phyloP scores from a whole-genome alignment of 2,329 filamentous ascomycete species.

The Trichoderma atrobrunneum region DNA sequence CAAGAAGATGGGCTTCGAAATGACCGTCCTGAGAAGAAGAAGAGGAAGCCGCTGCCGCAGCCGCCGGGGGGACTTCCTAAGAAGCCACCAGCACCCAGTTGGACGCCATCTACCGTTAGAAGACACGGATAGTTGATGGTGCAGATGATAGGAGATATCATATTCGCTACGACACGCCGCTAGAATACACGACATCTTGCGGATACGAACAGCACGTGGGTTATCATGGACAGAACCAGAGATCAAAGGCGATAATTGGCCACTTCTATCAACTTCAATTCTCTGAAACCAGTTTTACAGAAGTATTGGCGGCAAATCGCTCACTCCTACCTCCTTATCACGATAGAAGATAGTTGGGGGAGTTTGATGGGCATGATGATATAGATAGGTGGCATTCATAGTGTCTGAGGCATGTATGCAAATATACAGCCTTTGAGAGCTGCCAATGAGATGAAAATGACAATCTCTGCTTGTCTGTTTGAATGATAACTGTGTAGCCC shows the following conservation, averaged over 20 bases:
- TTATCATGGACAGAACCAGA: neutral
- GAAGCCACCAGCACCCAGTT: neutral
- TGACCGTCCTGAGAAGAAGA: neutral
- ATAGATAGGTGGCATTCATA: neutral
- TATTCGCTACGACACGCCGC: neutral
- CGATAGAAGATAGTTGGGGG: neutral
- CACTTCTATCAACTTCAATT: neutral
- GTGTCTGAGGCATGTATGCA: neutral
- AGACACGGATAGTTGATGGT: neutral
- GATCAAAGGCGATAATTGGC: neutral
- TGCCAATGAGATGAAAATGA: neutral
- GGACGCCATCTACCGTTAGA: neutral
- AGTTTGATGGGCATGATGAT: neutral
- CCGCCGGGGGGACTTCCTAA: neutral
- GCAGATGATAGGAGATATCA: neutral
- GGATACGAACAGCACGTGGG: neutral
- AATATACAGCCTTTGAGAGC: neutral
- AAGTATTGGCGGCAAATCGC: neutral
- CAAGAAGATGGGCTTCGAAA: neutral
- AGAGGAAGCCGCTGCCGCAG: neutral
- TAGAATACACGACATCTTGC: neutral
- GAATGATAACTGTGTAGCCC: neutral
- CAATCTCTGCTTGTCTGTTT: neutral
- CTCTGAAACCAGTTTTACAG: neutral
- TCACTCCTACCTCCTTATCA: neutral